phyloP scores from a whole-genome alignment of 2,329 filamentous ascomycete genomes.

The Verticillium dahliae region DNA sequence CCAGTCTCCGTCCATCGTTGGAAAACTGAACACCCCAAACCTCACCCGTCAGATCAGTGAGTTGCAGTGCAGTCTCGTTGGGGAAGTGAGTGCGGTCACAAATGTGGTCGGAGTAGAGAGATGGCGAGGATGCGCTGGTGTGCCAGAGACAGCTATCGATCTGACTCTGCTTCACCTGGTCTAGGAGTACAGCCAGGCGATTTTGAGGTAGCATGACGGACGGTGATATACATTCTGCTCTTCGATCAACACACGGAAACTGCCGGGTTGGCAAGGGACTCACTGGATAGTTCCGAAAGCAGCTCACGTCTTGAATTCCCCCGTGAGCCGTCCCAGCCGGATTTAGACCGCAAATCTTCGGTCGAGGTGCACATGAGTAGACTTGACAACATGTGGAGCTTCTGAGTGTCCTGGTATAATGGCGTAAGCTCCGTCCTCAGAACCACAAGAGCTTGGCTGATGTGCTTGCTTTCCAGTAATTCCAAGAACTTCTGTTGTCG shows the following conservation, averaged over 20 bases:
- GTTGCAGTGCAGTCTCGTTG: constrained; percentile 59
- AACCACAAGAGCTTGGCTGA: constrained; percentile 69
- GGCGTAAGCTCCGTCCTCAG: constrained; percentile 84
- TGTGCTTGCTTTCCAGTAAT: constrained; percentile 70
- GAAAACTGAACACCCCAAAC: constrained; percentile 92
- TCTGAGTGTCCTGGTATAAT: constrained; percentile 68
- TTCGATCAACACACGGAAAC: constrained; percentile 13
- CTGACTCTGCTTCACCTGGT: constrained; percentile 78
- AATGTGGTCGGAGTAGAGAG: constrained; percentile 80
- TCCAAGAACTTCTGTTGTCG: constrained; percentile 94
- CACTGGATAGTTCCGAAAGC: constrained; percentile 79
- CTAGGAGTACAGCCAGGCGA: constrained; percentile 71
- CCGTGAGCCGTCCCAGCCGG: constrained; percentile 77
- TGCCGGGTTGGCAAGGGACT: constrained; percentile 20
- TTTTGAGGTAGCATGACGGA: constrained; percentile 96
- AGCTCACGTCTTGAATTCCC: constrained; percentile 68
- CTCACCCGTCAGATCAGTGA: constrained; percentile 70
- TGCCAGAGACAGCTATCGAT: constrained; percentile 83
- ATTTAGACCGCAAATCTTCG: constrained; percentile 69
- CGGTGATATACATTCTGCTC: constrained; percentile 77
- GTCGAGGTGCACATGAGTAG: constrained; percentile 81
- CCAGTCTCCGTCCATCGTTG: constrained; percentile 74
- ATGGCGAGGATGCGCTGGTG: constrained; percentile 71
- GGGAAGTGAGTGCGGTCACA: constrained; percentile 81
- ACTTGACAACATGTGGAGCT: constrained; percentile 78